Conservation (phyloP, 768 basidiomycete genomes). For the Podaxis sp. region DNA sequence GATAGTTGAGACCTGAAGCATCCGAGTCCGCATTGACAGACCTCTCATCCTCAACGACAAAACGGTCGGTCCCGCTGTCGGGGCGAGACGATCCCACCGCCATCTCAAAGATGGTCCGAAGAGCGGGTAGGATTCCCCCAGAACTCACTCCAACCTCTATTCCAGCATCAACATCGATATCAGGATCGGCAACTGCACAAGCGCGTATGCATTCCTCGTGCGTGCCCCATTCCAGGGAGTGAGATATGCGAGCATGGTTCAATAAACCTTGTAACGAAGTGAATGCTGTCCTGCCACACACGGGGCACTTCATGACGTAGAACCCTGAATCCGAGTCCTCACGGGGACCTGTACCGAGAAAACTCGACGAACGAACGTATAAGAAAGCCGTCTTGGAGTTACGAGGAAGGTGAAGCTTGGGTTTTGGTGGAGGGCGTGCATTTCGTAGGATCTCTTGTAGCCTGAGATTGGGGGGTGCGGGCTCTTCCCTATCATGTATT, state of each 20-base stretch:
- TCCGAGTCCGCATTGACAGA: constrained; percentile 7
- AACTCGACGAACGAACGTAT: constrained; percentile 6
- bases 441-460: constrained; percentile 17
- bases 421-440: constrained; percentile 22
- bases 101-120: constrained; percentile 44
- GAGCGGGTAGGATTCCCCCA: constrained; percentile 38
- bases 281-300: constrained; percentile 40
- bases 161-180: constrained; percentile 35
- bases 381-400: constrained; percentile 10
- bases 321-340: constrained; percentile 16
- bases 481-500: constrained; percentile 30
- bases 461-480: constrained; percentile 17
- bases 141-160: constrained; percentile 40
- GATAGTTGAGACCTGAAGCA: constrained; percentile 16
- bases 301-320: constrained; percentile 42
- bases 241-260: constrained; percentile 48
- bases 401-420: constrained; percentile 15
- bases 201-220: constrained; percentile 53
- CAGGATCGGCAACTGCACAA: constrained; percentile 39
- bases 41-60: constrained; percentile 2
- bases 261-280: constrained; percentile 49
- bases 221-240: constrained; percentile 46
- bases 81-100: constrained; percentile 32
- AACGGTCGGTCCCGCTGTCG: background rate
- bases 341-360: background rate